These are phyloP conservation scores for Fonsecaea pugnacius DNA, from an alignment of 2,329 filamentous ascomycete species.

Conservation along the genomic window DNA sequence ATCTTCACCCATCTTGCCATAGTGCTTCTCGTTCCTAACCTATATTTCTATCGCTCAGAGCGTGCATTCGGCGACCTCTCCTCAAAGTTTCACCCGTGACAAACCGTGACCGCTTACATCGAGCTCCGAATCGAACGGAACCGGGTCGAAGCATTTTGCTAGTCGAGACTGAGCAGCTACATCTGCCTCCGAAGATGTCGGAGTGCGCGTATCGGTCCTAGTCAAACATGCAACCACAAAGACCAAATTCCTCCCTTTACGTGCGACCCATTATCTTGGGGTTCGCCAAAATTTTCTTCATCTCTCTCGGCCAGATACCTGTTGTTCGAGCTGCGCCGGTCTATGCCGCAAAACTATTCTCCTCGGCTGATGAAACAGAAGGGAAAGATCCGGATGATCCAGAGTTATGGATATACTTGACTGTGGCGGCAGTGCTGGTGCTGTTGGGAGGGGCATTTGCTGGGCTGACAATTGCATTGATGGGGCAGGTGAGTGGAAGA, in stretches of 20 bases:
- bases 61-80: background rate
- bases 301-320: conserved; percentile 46
- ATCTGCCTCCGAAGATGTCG: conserved; percentile 21
- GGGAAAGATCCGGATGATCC: conserved; percentile 63
- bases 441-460: conserved; percentile 91
- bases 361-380: conserved; percentile 43
- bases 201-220: conserved; percentile 1
- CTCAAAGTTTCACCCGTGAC: background rate
- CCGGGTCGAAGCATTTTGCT: background rate
- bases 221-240: conserved; percentile 25
- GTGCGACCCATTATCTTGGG: conserved; percentile 47
- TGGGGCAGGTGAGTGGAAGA: conserved; percentile 59
- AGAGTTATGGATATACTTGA: conserved; percentile 78
- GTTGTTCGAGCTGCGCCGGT: conserved; percentile 47
- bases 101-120: background rate
- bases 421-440: conserved; percentile 78
- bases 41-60: background rate
- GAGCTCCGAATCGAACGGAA: background rate
- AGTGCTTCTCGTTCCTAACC: background rate
- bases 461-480: conserved; percentile 73
- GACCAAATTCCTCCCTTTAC: conserved; percentile 41
- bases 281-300: conserved; percentile 48
- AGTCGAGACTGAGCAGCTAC: background rate
- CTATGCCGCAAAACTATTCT: conserved; percentile 27
- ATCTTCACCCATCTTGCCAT: background rate